Conservation (phyloP, 2,329 filamentous ascomycete species). For the Stagonosporopsis rhizophila region DNA sequence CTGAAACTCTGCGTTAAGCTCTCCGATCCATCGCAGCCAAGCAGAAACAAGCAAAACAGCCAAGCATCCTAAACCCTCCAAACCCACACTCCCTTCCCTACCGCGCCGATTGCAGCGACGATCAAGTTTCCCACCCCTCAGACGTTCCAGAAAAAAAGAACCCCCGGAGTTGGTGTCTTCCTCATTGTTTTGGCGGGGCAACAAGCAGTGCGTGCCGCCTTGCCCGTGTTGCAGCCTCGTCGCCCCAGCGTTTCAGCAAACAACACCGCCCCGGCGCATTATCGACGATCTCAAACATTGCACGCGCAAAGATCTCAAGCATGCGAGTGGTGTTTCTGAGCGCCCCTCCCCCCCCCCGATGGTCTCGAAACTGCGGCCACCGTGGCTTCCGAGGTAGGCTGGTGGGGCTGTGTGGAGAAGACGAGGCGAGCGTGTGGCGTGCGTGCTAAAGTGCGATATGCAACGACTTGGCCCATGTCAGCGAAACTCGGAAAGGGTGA, state of each 20-base stretch:
- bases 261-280: constrained; percentile 1
- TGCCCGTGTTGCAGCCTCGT: constrained; percentile 28
- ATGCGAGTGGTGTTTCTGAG: background rate
- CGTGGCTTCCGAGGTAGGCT: background rate
- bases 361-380: constrained; percentile 1
- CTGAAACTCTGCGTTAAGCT: constrained; percentile 27
- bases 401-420: background rate
- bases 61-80: constrained; percentile 12
- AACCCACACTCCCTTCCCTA: background rate
- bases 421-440: background rate
- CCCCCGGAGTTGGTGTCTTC: background rate
- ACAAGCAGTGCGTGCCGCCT: no score
- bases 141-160: constrained; percentile 5
- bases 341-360: no score
- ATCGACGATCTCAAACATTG: constrained; percentile 29
- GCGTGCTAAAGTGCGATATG: background rate
- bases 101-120: background rate
- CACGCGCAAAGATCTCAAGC: constrained; percentile 9
- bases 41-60: constrained; percentile 36
- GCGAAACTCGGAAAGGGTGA: no score
- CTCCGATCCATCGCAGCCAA: constrained; percentile 33
- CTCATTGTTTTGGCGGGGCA: no score
- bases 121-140: constrained; percentile 3
- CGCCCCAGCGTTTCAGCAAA: constrained; percentile 37
- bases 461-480: background rate